phyloP scores from a whole-genome alignment of 1,284 basidiomycete species.

The Ustilago crameri region DNA sequence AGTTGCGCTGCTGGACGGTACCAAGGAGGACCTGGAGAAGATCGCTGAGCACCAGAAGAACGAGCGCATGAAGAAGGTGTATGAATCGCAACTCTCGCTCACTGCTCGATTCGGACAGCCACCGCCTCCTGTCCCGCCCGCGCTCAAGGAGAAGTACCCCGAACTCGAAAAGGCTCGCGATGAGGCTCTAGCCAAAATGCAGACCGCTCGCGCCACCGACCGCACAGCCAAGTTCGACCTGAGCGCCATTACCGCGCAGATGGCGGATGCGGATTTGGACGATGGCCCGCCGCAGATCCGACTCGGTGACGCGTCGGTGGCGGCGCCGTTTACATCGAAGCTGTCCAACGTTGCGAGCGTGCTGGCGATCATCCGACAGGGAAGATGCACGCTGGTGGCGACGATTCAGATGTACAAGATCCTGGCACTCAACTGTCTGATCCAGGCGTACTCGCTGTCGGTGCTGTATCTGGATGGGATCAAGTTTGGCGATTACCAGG shows the following conservation, averaged over 20 bases:
- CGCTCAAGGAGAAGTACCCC: slow-evolving; percentile 60
- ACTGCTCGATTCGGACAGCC: slow-evolving; percentile 58
- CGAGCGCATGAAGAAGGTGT: slow-evolving; percentile 67
- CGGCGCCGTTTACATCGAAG: slow-evolving; percentile 67
- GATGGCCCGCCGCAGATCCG: slow-evolving; percentile 68
- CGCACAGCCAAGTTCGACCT: slow-evolving; percentile 64
- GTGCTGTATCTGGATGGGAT: slow-evolving; percentile 66
- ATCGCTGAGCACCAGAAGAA: slow-evolving; percentile 66
- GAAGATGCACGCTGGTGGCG: slow-evolving; percentile 65
- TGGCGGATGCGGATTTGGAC: slow-evolving; percentile 63
- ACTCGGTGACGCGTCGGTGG: slow-evolving; percentile 65
- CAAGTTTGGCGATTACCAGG: slow-evolving; percentile 67
- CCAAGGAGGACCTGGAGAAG: slow-evolving; percentile 64
- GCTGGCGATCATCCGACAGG: slow-evolving; percentile 64
- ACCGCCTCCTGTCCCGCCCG: slow-evolving; percentile 63
- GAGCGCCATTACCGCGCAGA: slow-evolving; percentile 57
- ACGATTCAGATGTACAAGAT: slow-evolving; percentile 69
- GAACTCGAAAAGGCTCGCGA: slow-evolving; percentile 65
- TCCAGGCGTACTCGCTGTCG: slow-evolving; percentile 64
- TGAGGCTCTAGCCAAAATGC: slow-evolving; percentile 59
- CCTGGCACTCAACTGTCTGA: slow-evolving; percentile 66
- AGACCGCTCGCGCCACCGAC: slow-evolving; percentile 49
- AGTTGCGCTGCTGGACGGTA: slow-evolving; percentile 65
- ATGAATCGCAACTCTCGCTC: slow-evolving; percentile 64
- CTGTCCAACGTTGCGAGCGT: slow-evolving; percentile 58